A percentile compares a stretch with the other conserved stretches of the same genome.
These are phyloP conservation scores for Trichosporon sp. DNA, from an alignment of 1,284 basidiomycete genomes.

Conservation along the genomic window DNA sequence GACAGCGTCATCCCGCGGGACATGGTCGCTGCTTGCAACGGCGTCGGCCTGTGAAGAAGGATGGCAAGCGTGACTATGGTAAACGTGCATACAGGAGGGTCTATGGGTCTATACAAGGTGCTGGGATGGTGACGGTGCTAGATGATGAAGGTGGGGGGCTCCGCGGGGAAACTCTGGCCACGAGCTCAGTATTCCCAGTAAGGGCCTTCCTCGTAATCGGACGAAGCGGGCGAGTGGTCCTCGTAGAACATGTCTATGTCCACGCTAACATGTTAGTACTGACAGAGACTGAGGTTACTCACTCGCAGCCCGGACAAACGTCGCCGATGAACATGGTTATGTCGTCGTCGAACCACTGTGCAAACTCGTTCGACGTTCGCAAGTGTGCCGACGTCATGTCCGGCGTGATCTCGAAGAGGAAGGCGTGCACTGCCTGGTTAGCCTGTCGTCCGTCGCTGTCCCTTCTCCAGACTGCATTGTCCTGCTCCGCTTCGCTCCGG, in stretches of 20 bases:
- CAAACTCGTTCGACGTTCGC: not conserved
- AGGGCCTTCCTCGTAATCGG: not conserved
- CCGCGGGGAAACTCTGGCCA: not conserved
- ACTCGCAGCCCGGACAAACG: not conserved
- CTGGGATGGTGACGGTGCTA: not conserved
- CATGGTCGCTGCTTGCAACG: conserved; percentile 15
- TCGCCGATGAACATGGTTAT: not conserved
- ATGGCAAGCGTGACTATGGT: not conserved
- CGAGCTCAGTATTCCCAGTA: not conserved
- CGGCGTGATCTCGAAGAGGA: not conserved
- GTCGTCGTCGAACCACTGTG: conserved; percentile 1
- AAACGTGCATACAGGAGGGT: not conserved
- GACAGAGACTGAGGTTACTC: not conserved
- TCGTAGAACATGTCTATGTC: conserved; percentile 1
- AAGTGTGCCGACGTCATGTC: not conserved
- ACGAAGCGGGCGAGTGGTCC: not conserved
- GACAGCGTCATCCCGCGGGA: conserved; percentile 22
- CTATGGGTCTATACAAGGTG: conserved; percentile 1
- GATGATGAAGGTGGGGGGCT: not conserved
- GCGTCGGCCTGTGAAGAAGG: not conserved
- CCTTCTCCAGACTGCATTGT: not conserved
- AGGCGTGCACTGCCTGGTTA: not conserved
- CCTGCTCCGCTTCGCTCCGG: not conserved
- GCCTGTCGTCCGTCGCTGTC: not conserved
- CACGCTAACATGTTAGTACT: not conserved